Evolutionary conservation across 1,139 yeast species (phyloP).

Genomic region (Nakaseomyces nivariensis): DNA sequence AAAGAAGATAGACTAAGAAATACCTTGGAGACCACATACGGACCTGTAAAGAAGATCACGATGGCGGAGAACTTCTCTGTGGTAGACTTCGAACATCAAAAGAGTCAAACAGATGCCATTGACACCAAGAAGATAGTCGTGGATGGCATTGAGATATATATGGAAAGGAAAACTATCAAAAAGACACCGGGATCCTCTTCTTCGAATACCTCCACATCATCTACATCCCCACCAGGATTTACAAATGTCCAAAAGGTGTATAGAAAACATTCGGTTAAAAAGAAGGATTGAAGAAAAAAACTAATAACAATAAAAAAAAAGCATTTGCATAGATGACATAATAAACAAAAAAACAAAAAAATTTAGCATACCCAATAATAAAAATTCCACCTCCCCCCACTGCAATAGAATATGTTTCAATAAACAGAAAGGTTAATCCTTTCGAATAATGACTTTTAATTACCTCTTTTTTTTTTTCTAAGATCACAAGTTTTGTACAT

Average conservation of each 20-base stretch:
- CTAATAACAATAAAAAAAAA: not conserved
- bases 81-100: constrained; percentile 25
- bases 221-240: constrained; percentile 8
- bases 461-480: no score
- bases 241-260: constrained; percentile 4
- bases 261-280: constrained; percentile 6
- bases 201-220: constrained; percentile 6
- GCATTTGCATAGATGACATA: not conserved
- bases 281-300: constrained; percentile 4
- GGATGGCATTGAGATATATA: constrained; percentile 17
- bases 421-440: no score
- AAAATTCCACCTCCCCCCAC: no score
- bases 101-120: constrained; percentile 25
- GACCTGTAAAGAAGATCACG: constrained; percentile 24
- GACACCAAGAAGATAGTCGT: constrained; percentile 20
- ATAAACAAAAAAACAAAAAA: no score
- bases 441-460: no score
- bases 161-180: constrained; percentile 23
- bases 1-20: constrained; percentile 20
- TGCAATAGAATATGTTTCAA: no score
- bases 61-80: constrained; percentile 27
- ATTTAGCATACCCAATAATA: no score
- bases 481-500: not conserved
- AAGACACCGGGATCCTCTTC: constrained; percentile 9
- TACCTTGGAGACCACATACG: constrained; percentile 21